A percentile compares a stretch with the other conserved stretches of the same genome.
phyloP scores from a whole-genome alignment of 2,329 filamentous ascomycete genomes.

The Neoscytalidium dimidiatum region DNA sequence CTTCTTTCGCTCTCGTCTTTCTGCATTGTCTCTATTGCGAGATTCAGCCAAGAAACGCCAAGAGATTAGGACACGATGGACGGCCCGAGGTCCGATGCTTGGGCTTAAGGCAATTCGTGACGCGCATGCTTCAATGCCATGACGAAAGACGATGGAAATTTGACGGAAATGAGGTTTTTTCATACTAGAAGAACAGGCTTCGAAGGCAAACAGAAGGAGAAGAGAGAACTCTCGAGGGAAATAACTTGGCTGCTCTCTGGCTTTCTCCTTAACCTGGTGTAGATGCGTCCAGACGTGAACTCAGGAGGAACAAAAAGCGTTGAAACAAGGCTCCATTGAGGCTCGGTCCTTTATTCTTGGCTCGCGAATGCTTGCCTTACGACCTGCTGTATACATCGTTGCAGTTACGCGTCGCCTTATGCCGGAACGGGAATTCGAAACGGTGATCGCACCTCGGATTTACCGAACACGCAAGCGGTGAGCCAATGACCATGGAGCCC shows the following conservation, averaged over 20 bases:
- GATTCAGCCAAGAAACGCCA: constrained; percentile 10
- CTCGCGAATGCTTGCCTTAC: neutral
- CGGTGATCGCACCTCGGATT: neutral
- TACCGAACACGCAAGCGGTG: too few species aligned
- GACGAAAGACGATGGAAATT: neutral
- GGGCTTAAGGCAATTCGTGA: neutral
- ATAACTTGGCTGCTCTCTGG: neutral
- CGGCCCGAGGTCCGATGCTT: neutral
- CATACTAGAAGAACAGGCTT: neutral
- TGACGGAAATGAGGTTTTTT: neutral
- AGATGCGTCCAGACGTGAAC: neutral
- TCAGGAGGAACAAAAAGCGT: neutral
- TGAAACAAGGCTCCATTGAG: constrained; percentile 2
- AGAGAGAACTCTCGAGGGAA: neutral
- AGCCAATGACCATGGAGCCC: too few species aligned
- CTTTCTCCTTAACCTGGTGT: too few species aligned
- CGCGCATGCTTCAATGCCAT: neutral
- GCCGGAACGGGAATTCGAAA: neutral
- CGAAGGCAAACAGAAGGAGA: too few species aligned
- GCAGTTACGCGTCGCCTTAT: constrained; percentile 12
- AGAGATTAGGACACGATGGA: neutral
- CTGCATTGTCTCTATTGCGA: neutral
- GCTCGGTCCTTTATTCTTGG: neutral
- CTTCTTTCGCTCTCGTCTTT: neutral
- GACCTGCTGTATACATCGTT: constrained; percentile 5